These are phyloP conservation scores for Parachaetomium inaequale DNA, from an alignment of 495 filamentous ascomycete genomes.

Conservation along the genomic window DNA sequence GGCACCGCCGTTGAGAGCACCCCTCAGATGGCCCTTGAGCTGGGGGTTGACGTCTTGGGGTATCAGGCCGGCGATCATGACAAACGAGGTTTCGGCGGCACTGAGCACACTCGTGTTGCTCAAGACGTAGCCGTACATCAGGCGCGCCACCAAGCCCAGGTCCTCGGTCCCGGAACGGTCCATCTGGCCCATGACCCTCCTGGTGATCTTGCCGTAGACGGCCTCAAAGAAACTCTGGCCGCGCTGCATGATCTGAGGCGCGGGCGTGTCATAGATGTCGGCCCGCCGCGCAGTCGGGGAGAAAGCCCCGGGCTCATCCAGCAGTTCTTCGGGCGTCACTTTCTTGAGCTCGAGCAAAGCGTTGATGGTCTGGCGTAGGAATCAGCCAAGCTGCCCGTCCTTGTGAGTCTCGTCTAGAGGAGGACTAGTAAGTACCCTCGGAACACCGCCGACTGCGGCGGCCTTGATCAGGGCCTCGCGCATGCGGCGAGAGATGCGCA, in stretches of 20 bases:
- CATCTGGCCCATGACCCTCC: slow-evolving; percentile 53
- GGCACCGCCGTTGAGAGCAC: slow-evolving; percentile 52
- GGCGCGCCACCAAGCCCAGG: slow-evolving; percentile 46
- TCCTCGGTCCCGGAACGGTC: slow-evolving; percentile 53
- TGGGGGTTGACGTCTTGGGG: slow-evolving; percentile 57
- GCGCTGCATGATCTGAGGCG: slow-evolving; percentile 41
- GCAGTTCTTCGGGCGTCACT: slow-evolving; percentile 44
- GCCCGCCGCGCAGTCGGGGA: slow-evolving; percentile 42
- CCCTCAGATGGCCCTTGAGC: slow-evolving; percentile 53
- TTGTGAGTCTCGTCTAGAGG: too few relatives aligned
- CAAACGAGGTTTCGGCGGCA: slow-evolving; percentile 48
- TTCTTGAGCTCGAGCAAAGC: slow-evolving; percentile 47
- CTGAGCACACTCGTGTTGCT: slow-evolving; percentile 48
- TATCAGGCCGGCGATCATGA: slow-evolving; percentile 54
- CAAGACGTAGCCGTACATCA: slow-evolving; percentile 53
- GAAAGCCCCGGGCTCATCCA: slow-evolving; percentile 40
- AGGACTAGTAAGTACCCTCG: slow-evolving; percentile 39
- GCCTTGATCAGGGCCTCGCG: slow-evolving; percentile 54
- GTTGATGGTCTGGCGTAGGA: slow-evolving; percentile 47
- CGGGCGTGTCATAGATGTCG: slow-evolving; percentile 36
- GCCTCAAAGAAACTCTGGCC: slow-evolving; percentile 51
- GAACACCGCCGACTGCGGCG: slow-evolving; percentile 50
- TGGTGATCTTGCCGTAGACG: slow-evolving; percentile 52
- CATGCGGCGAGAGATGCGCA: slow-evolving; percentile 47
- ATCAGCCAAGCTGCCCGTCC: not conserved